Conservation (phyloP, 352 stramenopile genomes). For the Globisporangium canariense region DNA sequence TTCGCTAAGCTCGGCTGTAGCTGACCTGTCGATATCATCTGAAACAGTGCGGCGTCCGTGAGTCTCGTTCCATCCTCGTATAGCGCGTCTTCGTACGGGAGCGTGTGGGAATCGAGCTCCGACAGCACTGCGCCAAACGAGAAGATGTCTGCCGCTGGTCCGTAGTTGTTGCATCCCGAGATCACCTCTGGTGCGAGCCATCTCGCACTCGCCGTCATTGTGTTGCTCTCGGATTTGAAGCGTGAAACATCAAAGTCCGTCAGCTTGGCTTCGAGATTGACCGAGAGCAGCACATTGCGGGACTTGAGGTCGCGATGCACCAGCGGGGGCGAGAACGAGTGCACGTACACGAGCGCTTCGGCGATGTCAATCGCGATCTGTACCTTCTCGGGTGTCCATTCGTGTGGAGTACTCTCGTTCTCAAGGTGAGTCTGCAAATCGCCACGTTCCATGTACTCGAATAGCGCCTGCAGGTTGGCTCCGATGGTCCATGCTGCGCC, state of each 20-base stretch:
- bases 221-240: slow-evolving; percentile 36
- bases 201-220: slow-evolving; percentile 38
- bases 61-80: slow-evolving; percentile 20
- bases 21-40: slow-evolving; percentile 28
- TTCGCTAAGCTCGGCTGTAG: slow-evolving; percentile 26
- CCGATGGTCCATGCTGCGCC: slow-evolving; percentile 54
- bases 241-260: slow-evolving; percentile 58
- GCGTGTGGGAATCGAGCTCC: slow-evolving; percentile 38
- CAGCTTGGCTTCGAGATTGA: slow-evolving; percentile 32
- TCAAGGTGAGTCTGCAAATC: slow-evolving; percentile 42
- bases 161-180: slow-evolving; percentile 24
- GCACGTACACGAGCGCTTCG: slow-evolving; percentile 37
- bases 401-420: neutral
- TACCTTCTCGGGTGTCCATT: slow-evolving; percentile 6
- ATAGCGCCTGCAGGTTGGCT: slow-evolving; percentile 48
- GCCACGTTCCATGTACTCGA: slow-evolving; percentile 62
- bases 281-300: slow-evolving; percentile 29
- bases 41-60: slow-evolving; percentile 33
- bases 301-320: slow-evolving; percentile 42
- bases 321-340: slow-evolving; percentile 34
- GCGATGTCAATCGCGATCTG: slow-evolving; percentile 24
- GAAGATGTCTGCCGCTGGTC: slow-evolving; percentile 32
- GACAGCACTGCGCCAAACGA: slow-evolving; percentile 38
- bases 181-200: slow-evolving; percentile 47
- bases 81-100: slow-evolving; percentile 35